These are phyloP conservation scores for Carnegiea gigantea DNA, from an alignment of 179 eudicot species.

Conservation along the genomic window DNA sequence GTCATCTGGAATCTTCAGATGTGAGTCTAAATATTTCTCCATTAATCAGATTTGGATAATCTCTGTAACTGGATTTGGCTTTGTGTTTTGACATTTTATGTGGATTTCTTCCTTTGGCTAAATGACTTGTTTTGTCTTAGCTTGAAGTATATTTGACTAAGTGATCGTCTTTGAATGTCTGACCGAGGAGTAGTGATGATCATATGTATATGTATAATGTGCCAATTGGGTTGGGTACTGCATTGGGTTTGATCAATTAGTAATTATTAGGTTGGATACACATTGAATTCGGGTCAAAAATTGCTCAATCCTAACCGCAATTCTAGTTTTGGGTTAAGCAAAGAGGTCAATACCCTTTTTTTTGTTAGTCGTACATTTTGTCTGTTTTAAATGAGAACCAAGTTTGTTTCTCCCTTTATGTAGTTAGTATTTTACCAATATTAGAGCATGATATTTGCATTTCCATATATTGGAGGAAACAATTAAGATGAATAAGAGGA, in stretches of 20 bases:
- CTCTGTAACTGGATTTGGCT: neutral
- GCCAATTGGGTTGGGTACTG: neutral
- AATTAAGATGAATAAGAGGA: too few species aligned
- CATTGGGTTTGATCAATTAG: neutral
- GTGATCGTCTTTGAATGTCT: neutral
- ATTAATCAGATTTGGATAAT: constrained; percentile 14
- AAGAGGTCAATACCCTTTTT: neutral
- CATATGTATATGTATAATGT: neutral
- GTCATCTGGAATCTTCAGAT: constrained; percentile 72
- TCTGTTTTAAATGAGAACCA: too few species aligned
- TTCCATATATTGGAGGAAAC: too few species aligned
- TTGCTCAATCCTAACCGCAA: neutral
- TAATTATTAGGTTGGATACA: neutral
- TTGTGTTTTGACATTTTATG: neutral
- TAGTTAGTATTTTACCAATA: neutral
- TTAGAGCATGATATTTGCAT: neutral
- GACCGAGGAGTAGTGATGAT: neutral
- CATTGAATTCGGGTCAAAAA: neutral
- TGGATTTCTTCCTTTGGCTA: neutral
- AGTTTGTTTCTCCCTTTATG: too few species aligned
- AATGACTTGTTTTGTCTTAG: neutral
- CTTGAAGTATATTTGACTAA: neutral
- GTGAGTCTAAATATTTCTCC: constrained; percentile 48
- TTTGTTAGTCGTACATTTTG: neutral
- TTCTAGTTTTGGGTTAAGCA: neutral